phyloP scores from a whole-genome alignment of 179 eudicot species.

The Heliamphora pulchella region DNA sequence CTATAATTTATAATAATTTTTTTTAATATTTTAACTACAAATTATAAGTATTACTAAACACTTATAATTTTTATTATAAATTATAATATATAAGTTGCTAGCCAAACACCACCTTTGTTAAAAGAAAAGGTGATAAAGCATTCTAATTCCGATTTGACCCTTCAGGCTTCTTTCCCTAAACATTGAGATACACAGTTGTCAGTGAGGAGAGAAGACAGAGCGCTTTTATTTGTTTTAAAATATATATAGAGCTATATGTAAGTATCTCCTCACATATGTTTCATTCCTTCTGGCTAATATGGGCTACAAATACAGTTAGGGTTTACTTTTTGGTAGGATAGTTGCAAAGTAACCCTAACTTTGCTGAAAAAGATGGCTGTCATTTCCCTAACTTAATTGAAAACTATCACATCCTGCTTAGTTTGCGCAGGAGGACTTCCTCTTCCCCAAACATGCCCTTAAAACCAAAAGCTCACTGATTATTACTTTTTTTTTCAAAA shows the following conservation, averaged over 20 bases:
- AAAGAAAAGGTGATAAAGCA: background rate
- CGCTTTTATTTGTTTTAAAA: conserved; percentile 10
- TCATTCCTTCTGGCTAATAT: conserved; percentile 10
- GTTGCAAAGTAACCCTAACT: conserved; percentile 18
- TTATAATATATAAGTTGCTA: too few species aligned
- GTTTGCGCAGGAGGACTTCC: background rate
- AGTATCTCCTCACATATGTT: conserved; percentile 3
- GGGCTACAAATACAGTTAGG: conserved; percentile 7
- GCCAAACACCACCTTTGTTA: background rate
- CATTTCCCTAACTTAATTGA: conserved; percentile 19
- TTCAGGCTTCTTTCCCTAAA: conserved; percentile 20
- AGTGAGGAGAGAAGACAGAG: conserved; percentile 27
- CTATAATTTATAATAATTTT: too few species aligned
- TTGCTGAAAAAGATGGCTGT: conserved; percentile 30
- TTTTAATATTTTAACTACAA: too few species aligned
- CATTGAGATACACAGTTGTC: conserved; percentile 26
- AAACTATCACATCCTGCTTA: conserved; percentile 31
- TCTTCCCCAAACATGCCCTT: conserved; percentile 14
- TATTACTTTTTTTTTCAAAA: too few species aligned
- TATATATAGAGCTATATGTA: conserved; percentile 14
- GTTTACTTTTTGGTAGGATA: background rate
- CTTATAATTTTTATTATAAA: too few species aligned
- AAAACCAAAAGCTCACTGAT: background rate
- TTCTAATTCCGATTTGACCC: conserved; percentile 25
- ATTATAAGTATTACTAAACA: too few species aligned